Percentiles rank a stretch among this genome's conserved stretches.
Evolutionary conservation across 352 stramenopile species (phyloP).

Genomic region (Blastocystis sp.): DNA sequence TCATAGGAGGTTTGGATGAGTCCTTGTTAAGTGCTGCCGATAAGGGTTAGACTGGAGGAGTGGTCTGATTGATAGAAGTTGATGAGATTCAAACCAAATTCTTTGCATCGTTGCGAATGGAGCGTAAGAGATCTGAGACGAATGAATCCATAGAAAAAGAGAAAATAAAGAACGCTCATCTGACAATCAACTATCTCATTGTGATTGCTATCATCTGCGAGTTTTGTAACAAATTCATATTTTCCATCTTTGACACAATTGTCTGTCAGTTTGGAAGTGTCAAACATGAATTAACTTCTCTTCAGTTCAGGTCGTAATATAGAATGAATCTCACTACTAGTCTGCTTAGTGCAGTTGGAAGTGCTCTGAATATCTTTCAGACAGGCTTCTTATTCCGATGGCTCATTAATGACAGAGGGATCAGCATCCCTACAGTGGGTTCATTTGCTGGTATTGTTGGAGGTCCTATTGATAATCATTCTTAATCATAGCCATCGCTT

Average conservation of each 20-base stretch:
- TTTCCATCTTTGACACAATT: neutral
- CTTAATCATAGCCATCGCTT: neutral
- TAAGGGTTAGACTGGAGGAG: too few species aligned
- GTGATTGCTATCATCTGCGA: constrained; percentile 47
- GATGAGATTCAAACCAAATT: too few species aligned
- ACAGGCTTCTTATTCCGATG: neutral
- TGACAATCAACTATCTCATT: constrained; percentile 37
- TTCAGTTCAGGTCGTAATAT: neutral
- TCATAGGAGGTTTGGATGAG: neutral
- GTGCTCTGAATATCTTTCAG: neutral
- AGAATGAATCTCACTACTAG: neutral
- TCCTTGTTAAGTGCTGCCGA: too few species aligned
- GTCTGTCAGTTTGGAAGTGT: neutral
- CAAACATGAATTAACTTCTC: neutral
- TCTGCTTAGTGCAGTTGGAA: neutral
- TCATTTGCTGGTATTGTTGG: neutral
- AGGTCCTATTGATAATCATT: neutral
- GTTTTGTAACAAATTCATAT: constrained; percentile 57
- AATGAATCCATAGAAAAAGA: neutral
- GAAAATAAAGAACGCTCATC: neutral
- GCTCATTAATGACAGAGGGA: neutral
- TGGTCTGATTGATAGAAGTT: too few species aligned
- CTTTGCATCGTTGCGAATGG: too few species aligned
- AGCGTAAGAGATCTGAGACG: too few species aligned
- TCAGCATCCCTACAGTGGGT: neutral